Evolutionary conservation across 768 basidiomycete genomes (phyloP), one percentile per base, ranked within the genome.

Genomic region (Hygrocybe coccinea): DNA sequence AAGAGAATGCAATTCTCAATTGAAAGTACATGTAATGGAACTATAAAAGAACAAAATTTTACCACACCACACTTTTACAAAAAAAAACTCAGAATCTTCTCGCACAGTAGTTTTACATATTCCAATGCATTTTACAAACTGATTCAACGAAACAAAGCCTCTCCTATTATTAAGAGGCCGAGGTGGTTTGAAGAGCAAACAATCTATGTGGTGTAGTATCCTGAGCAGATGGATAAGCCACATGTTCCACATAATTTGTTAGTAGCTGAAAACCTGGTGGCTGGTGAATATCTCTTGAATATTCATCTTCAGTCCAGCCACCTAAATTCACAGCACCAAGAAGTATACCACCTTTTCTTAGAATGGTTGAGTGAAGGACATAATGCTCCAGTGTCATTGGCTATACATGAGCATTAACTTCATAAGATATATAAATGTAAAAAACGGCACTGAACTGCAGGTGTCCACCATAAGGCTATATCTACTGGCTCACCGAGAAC

Each of bases 361-460:
- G 44, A 8, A 45, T 7, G 11, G 44, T 45, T 22, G 21, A 45
- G 21, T 45, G 44, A 21, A 45, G 44, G 21, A 9, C 9, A 22
- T 45, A 45, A 45, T 45, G 14, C 21, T 45, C 44, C 11, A 45
- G 21, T 45, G 44, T 45, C 44, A 45, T 21, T 7, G 44, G 44
- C 44, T 45, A 45, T 45, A 45, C 11, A 45, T 11, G 44, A 22
- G 19, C 9, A 21, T 45, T 45, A 45, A 9, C 44, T 45, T 45
- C 21, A 45, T 45, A 22, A 21, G 14, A 22, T 45, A 22, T 45
- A 17, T 8, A 45, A n/a, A n/a, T n/a, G n/a, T n/a, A n/a, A n/a
- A n/a, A n/a, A n/a, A n/a, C n/a, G 44, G 44, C 19, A 45, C 44
- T 45, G n/a, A 45, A 45, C 44, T 45, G 44, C 44, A 9, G 44